Base-by-base conservation (phyloP, 2,329 filamentous ascomycete genomes). In the Rhexocercosporidium sp. region DNA sequence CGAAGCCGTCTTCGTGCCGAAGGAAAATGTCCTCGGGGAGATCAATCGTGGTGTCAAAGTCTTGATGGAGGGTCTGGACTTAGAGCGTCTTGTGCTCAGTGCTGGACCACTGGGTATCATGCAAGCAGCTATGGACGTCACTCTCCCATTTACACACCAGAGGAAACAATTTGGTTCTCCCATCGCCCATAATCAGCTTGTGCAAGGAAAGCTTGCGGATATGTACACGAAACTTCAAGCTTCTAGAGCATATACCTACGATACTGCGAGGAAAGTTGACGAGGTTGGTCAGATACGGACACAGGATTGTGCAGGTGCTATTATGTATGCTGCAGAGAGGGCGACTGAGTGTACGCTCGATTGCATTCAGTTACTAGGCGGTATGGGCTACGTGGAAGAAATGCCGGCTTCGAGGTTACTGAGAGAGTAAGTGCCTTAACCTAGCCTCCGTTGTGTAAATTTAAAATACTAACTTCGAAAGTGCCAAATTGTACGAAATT, bases 181-280 rank as follows among this genome's bases (percentile, higher is more conserved):
- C 1, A 92, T 98, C 70, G 95, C 92, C 0, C 91, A 96, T 73
- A 97, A 97, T 79, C 96, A 99, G 80, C 85, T 98, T 70, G 86
- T 98, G 25, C 96, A 98, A 80, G 95, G 92, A 66, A 95, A 94
- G 77, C 85, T 98, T 54, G 94, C 96, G 65, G 94, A 98, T 79
- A 97, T 99, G 94, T 96, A 98, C 81, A 97, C 94, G 57, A 97
- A 97, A 80, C 87, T 96, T 67, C 90, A 92, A 75, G 94, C 92
- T 12, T 90, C 91, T 18, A 84, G 89, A n/a, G 87, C 94, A 2
- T 97, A 97, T 80, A 98, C 95, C 0, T 97, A 97, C 77, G 82
- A 85, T 44, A 94, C 94, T 0, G 96, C 96, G 3, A 85, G 86
- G 56, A 85, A 86, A 1, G 91, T 97, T 22, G 95, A 97, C 74